Conservation (phyloP, 2,329 filamentous ascomycete species). For the Sarocladium oryzae region DNA sequence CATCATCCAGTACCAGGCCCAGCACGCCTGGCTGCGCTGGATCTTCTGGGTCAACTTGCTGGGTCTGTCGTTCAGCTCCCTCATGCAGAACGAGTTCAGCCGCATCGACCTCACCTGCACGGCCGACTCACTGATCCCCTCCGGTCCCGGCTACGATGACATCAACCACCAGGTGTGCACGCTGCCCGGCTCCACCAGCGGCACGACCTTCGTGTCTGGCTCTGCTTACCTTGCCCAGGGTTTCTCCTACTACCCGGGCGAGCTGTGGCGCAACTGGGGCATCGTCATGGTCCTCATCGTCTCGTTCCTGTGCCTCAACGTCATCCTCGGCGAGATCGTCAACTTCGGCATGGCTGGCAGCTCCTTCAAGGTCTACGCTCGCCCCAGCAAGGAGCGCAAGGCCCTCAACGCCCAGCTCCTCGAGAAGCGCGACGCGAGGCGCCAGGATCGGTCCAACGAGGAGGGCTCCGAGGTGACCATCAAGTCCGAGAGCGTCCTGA, state of each 20-base stretch:
- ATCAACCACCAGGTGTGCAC: constrained; percentile 77
- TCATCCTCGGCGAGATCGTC: constrained; percentile 71
- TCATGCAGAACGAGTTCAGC: constrained; percentile 87
- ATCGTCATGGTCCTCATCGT: constrained; percentile 72
- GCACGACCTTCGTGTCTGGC: constrained; percentile 58
- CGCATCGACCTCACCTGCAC: constrained; percentile 63
- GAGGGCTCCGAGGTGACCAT: constrained; percentile 47
- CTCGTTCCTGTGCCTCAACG: constrained; percentile 69
- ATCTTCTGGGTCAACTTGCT: constrained; percentile 72
- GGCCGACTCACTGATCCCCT: constrained; percentile 61
- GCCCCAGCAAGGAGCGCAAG: constrained; percentile 61
- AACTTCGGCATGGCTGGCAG: constrained; percentile 77
- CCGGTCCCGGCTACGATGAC: constrained; percentile 61
- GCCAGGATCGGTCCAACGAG: constrained; percentile 38
- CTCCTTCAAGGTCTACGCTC: constrained; percentile 68
- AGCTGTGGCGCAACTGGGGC: constrained; percentile 79
- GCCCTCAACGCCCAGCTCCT: constrained; percentile 57
- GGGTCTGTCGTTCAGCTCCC: constrained; percentile 65
- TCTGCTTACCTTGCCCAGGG: constrained; percentile 60
- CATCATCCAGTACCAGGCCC: constrained; percentile 69
- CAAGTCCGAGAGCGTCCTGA: constrained; percentile 61
- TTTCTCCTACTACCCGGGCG: constrained; percentile 58
- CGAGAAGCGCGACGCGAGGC: constrained; percentile 51
- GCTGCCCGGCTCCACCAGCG: constrained; percentile 62
- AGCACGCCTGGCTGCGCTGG: constrained; percentile 74